Evolutionary conservation across 106 monocot genomes (phyloP).

Genomic region (Narthecium ossifragum): DNA sequence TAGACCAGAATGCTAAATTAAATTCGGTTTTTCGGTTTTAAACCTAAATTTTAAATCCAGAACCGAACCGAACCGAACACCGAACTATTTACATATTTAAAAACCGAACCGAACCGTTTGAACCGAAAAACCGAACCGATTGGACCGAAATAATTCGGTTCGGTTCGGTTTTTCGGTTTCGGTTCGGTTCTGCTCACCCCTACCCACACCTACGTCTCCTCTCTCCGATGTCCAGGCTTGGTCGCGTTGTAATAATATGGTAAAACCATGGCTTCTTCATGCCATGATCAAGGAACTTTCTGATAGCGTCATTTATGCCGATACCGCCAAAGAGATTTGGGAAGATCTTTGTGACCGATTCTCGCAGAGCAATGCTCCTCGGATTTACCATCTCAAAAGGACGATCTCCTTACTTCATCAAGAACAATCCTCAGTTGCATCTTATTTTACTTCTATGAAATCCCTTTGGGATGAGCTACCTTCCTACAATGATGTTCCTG

Average conservation of each 20-base stretch:
- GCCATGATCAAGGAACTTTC: too few relatives aligned
- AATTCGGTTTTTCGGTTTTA: too few relatives aligned
- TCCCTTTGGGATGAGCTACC: background rate
- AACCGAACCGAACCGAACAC: too few relatives aligned
- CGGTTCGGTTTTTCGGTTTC: too few relatives aligned
- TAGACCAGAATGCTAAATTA: too few relatives aligned
- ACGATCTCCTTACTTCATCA: background rate
- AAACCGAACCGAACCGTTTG: too few relatives aligned
- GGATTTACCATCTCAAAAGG: background rate
- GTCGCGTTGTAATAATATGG: background rate
- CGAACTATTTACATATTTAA: too few relatives aligned
- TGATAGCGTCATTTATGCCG: background rate
- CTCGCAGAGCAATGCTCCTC: background rate
- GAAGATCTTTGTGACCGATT: background rate
- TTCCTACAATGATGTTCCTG: background rate
- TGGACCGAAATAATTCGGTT: too few relatives aligned
- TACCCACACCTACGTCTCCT: background rate
- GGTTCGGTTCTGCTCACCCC: too few relatives aligned
- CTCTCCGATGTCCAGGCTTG: background rate
- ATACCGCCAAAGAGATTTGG: background rate
- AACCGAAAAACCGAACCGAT: too few relatives aligned
- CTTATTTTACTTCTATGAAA: background rate
- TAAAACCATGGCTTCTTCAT: background rate
- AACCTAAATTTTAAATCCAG: too few relatives aligned
- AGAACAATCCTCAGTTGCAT: background rate